phyloP scores from a whole-genome alignment of 192 early-diverging fungal genomes.

The Coemansia sp. region DNA sequence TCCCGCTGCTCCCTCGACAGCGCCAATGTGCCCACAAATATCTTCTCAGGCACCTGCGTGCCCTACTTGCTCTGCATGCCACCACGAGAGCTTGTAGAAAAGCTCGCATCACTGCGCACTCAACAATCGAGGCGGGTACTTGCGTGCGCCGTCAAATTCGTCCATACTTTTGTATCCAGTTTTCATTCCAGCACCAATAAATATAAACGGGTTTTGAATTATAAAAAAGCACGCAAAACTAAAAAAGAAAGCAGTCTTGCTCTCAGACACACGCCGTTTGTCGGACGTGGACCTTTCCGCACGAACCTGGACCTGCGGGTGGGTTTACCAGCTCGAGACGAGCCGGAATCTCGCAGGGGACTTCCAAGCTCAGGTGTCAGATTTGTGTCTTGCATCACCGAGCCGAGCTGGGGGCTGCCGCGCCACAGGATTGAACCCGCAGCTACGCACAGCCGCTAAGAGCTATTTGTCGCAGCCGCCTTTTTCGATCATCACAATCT shows the following conservation, averaged over 20 bases:
- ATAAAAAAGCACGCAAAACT: background rate
- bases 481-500: background rate
- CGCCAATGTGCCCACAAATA: conserved; percentile 36
- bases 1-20: conserved; percentile 16
- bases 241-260: background rate
- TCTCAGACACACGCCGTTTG: conserved; percentile 50
- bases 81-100: background rate
- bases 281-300: conserved; percentile 33
- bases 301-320: conserved; percentile 41
- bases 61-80: conserved; percentile 24
- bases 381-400: conserved; percentile 33
- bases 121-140: background rate
- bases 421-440: conserved; percentile 3
- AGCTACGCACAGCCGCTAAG: background rate
- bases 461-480: background rate
- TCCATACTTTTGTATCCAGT: background rate
- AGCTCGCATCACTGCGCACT: background rate
- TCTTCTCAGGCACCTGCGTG: conserved; percentile 24
- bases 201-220: background rate
- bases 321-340: conserved; percentile 32
- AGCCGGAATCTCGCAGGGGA: conserved; percentile 24
- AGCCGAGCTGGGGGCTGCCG: conserved; percentile 4
- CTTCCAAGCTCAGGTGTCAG: conserved; percentile 38
- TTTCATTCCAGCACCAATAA: background rate
- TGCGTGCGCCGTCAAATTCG: background rate